Conservation (phyloP, 768 basidiomycete genomes). For the Termitomyces sp. region DNA sequence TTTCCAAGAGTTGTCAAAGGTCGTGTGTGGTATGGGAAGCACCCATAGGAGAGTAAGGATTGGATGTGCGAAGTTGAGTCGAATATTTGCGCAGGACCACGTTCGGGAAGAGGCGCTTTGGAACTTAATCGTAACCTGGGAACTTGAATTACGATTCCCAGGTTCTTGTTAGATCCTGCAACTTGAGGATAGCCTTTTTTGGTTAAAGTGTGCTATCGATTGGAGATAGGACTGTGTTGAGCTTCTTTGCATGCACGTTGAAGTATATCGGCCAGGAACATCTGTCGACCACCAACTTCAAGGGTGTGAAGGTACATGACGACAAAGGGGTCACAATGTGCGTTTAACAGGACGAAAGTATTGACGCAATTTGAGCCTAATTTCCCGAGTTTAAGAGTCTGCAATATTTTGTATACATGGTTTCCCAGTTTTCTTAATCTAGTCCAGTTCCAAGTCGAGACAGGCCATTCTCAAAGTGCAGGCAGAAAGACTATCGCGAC, state of each 20-base stretch:
- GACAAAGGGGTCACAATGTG: background rate
- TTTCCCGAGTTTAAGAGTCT: background rate
- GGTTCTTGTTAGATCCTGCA: background rate
- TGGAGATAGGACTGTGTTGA: background rate
- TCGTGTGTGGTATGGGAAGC: background rate
- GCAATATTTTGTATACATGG: background rate
- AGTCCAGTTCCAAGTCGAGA: background rate
- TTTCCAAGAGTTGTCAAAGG: slow-evolving; percentile 1
- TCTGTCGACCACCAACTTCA: background rate
- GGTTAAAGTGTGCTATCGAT: background rate
- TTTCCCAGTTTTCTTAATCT: background rate
- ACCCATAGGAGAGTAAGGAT: background rate
- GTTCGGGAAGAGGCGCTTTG: no score
- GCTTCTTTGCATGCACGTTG: background rate
- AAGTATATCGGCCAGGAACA: background rate
- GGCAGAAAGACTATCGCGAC: background rate
- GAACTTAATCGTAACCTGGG: background rate
- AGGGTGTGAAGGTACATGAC: background rate
- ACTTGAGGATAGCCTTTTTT: background rate
- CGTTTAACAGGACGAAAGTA: background rate
- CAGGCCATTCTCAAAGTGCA: no score
- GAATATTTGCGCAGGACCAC: background rate
- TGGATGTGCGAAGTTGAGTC: background rate
- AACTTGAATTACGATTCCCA: background rate
- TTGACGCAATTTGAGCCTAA: background rate